Evolutionary conservation across 345 rosid species (phyloP), one percentile per base, ranked within the genome.

Genomic region (Kernera saxatilis): DNA sequence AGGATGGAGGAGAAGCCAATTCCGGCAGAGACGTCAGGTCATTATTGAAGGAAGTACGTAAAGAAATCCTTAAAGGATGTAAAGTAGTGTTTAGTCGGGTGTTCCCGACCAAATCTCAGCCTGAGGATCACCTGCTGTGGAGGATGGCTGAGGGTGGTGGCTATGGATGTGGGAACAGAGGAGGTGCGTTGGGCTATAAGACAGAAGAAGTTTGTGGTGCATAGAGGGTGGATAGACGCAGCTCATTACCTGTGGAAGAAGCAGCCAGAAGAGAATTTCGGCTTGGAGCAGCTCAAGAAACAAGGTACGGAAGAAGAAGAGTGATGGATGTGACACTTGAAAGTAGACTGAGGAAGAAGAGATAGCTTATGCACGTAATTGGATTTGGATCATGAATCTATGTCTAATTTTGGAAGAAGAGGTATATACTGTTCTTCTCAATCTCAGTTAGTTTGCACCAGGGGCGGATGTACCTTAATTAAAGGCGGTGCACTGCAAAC

Each of bases 51-150:
- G 71, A 55, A 1, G 87, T 89, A 63, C 79, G 89, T 14, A 81
- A 71, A 79, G 86, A 88, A 49, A 82, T 88, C 19, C 81, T 94
- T 5, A 76, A 78, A 66, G 93, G 88, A 6, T 88, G 96, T 74
- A 88, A 73, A 69, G 72, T 89, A 30, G 83, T 88, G 30, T 94
- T 94, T 82, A 91, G 87, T 79, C 84, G 87, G 29, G 95, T 94
- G 39, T 85, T 94, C 60, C 96, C 96, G 0, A 83, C 88, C 37
- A 69, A 69, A 11, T 81, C 77, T 55, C 86, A 56, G 12, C 85
- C 98, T 1, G 82, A 84, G 5, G 71, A 71, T 50, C 98, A 89
- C 77, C 84, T 57, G 11, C 81, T 91, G 2, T 91, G 96, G 99
- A 88, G 74, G 77, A 87, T 88, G 89, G 96, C 92, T 2, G 78